Conservation (phyloP, 257 asterid species). For the Paulownia fortunei region DNA sequence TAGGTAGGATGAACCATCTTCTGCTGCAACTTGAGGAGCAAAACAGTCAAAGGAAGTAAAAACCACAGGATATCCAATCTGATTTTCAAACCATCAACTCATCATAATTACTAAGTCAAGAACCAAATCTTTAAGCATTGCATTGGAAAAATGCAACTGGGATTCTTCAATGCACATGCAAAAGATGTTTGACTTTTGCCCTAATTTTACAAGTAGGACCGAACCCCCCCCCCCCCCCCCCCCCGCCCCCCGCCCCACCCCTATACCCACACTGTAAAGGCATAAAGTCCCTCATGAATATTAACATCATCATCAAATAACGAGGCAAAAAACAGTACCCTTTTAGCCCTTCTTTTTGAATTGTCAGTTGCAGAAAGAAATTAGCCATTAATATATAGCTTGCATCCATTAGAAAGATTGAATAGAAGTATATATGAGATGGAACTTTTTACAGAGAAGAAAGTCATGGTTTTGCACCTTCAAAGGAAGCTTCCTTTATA, state of each 20-base stretch:
- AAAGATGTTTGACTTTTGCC: slow-evolving; percentile 33
- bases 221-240: too few species aligned
- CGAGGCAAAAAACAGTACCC: not conserved
- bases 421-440: not conserved
- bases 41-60: slow-evolving; percentile 23
- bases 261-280: slow-evolving; percentile 7
- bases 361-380: slow-evolving; percentile 13
- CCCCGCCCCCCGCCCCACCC: not conserved
- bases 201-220: not conserved
- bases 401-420: not conserved
- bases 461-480: slow-evolving; percentile 5
- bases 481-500: slow-evolving; percentile 29
- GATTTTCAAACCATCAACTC: not conserved
- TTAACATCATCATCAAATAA: slow-evolving; percentile 30
- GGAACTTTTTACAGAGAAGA: slow-evolving; percentile 18
- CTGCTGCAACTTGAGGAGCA: not conserved
- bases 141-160: slow-evolving; percentile 32
- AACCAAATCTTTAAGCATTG: slow-evolving; percentile 25
- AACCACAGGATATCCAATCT: slow-evolving; percentile 26
- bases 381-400: not conserved
- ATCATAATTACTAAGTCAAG: slow-evolving; percentile 25
- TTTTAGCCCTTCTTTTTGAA: not conserved
- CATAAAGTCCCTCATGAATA: slow-evolving; percentile 29
- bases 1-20: not conserved
- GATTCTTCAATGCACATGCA: slow-evolving; percentile 37